Percentiles rank a stretch among this genome's conserved stretches.
Conservation (phyloP, 768 basidiomycete species). For the Floccularia luteovirens region DNA sequence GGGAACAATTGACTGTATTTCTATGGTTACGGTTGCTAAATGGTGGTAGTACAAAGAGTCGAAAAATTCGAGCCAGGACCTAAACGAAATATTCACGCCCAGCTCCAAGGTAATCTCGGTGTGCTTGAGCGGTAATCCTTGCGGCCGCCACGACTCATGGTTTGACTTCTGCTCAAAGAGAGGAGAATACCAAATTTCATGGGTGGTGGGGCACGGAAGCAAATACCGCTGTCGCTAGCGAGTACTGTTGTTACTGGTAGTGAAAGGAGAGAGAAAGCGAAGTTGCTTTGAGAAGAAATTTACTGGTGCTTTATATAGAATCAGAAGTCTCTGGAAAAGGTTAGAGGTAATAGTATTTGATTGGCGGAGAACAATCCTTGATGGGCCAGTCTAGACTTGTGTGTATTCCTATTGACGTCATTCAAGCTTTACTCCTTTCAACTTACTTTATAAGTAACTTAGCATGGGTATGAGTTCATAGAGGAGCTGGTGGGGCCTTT, state of each 20-base stretch:
- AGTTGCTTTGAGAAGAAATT: no score
- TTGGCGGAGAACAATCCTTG: no score
- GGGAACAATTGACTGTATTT: not conserved
- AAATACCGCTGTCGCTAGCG: conserved; percentile 11
- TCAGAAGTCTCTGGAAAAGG: no score
- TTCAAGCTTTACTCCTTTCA: no score
- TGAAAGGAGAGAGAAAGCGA: conserved; percentile 15
- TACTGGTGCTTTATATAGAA: no score
- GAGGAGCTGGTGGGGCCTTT: no score
- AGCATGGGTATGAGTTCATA: no score
- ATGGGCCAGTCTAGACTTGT: no score
- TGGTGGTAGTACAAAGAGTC: not conserved
- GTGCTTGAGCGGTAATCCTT: conserved; percentile 24
- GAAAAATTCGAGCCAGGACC: not conserved
- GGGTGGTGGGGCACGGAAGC: conserved; percentile 19
- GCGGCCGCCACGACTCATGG: conserved; percentile 30
- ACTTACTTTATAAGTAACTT: no score
- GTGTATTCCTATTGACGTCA: no score
- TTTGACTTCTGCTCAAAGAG: conserved; percentile 5
- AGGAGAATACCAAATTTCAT: conserved; percentile 10
- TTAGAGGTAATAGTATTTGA: no score
- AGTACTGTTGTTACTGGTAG: not conserved
- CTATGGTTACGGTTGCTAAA: not conserved
- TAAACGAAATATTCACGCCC: not conserved
- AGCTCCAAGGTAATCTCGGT: conserved; percentile 1